phyloP scores from a whole-genome alignment of 225 moss, liverwort and hornwort genomes.

The Polytrichum commune region DNA sequence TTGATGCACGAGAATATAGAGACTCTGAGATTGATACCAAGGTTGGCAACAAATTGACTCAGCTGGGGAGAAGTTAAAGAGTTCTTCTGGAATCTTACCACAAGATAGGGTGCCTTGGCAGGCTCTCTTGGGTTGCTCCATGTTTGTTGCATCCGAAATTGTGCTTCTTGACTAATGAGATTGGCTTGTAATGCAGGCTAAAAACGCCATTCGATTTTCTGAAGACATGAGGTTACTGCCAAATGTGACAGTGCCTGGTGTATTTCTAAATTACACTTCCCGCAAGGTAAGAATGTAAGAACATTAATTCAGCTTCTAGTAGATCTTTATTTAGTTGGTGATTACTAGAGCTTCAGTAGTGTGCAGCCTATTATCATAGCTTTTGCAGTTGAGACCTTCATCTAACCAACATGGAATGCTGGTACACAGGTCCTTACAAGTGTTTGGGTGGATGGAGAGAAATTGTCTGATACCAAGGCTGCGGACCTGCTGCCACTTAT shows the following conservation, averaged over 20 bases:
- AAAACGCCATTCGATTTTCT: constrained; percentile 70
- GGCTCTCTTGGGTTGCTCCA: too few relatives aligned
- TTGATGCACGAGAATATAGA: too few relatives aligned
- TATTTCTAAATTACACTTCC: constrained; percentile 61
- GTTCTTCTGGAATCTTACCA: neutral
- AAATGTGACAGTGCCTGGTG: constrained; percentile 76
- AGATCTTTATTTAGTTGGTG: neutral
- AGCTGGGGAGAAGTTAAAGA: neutral
- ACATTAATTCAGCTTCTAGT: neutral
- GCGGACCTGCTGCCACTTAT: constrained; percentile 70
- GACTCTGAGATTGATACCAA: too few relatives aligned
- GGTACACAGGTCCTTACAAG: constrained; percentile 66
- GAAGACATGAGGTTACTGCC: constrained; percentile 68
- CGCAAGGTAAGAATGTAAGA: constrained; percentile 55
- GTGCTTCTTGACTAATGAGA: too few relatives aligned
- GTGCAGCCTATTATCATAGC: constrained; percentile 1
- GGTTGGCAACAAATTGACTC: neutral
- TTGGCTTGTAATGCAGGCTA: constrained; percentile 35
- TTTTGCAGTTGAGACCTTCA: neutral
- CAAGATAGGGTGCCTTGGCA: too few relatives aligned
- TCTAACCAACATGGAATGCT: too few relatives aligned
- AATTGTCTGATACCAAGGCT: constrained; percentile 70
- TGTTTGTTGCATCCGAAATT: too few relatives aligned
- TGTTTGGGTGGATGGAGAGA: constrained; percentile 82
- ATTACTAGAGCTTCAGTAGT: neutral